phyloP scores from a whole-genome alignment of 306 rosid genomes.

The Begonia peltatifolia region DNA sequence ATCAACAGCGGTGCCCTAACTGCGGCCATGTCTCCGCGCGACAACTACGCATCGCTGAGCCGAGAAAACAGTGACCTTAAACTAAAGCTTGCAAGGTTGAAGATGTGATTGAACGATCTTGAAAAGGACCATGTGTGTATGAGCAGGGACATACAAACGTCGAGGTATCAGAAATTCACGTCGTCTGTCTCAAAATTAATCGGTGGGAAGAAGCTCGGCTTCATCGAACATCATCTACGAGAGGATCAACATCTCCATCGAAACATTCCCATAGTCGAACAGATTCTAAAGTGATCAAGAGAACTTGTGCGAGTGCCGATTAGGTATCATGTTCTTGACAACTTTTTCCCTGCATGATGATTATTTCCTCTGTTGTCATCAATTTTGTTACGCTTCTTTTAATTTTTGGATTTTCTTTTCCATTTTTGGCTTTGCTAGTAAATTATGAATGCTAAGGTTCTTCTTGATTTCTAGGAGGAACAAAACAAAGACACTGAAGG shows the following conservation, averaged over 20 bases:
- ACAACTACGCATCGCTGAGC: slow-evolving; percentile 88
- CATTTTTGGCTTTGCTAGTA: slow-evolving; percentile 26
- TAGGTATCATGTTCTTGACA: slow-evolving; percentile 25
- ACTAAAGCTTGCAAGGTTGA: slow-evolving; percentile 70
- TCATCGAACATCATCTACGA: slow-evolving; percentile 71
- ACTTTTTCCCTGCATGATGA: slow-evolving; percentile 1
- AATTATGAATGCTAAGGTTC: slow-evolving; percentile 14
- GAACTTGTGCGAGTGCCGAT: slow-evolving; percentile 93
- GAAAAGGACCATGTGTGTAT: slow-evolving; percentile 97
- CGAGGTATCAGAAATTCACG: slow-evolving; percentile 67
- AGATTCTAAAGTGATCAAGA: slow-evolving; percentile 79
- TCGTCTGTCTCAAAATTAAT: slow-evolving; percentile 78
- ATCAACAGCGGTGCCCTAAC: slow-evolving; percentile 88
- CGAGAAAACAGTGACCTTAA: slow-evolving; percentile 96
- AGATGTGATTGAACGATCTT: slow-evolving; percentile 88
- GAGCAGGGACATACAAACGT: slow-evolving; percentile 89
- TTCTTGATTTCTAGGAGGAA: slow-evolving; percentile 21
- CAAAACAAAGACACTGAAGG: too few relatives aligned
- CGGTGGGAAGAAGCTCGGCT: slow-evolving; percentile 38
- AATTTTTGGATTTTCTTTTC: neutral
- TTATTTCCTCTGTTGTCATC: neutral
- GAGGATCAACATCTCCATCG: slow-evolving; percentile 91
- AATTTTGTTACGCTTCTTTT: slow-evolving; percentile 8
- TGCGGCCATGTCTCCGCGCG: slow-evolving; percentile 99
- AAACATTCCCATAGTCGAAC: slow-evolving; percentile 60